phyloP scores from a whole-genome alignment of 148 eudicot species.

The Silene conica region DNA sequence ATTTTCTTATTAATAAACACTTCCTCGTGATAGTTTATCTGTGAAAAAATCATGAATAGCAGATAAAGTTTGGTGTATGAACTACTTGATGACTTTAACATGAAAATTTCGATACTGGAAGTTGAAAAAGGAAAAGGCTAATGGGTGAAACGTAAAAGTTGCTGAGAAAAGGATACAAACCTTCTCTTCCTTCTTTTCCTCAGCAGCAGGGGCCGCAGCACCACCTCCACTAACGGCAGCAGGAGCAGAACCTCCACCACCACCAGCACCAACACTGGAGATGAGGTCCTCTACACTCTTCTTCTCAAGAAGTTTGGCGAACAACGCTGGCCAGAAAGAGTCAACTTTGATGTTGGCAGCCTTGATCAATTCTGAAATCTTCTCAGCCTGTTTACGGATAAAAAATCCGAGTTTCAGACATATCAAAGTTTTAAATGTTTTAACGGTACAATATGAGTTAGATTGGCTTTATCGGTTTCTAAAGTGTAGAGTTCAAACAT shows the following conservation, averaged over 20 bases:
- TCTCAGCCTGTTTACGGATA: constrained; percentile 40
- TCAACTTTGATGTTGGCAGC: constrained; percentile 45
- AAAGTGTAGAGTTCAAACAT: too few relatives aligned
- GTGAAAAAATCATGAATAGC: too few relatives aligned
- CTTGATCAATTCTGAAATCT: constrained; percentile 43
- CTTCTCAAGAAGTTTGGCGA: constrained; percentile 60
- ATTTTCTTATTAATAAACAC: too few relatives aligned
- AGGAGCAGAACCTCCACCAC: constrained; percentile 39
- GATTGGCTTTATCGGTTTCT: too few relatives aligned
- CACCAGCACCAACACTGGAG: constrained; percentile 57
- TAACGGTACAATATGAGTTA: too few relatives aligned
- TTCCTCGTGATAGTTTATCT: too few relatives aligned
- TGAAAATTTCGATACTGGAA: too few relatives aligned
- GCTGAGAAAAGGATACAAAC: constrained; percentile 9
- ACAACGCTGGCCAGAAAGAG: constrained; percentile 64
- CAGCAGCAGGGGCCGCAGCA: constrained; percentile 46
- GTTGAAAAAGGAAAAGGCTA: too few relatives aligned
- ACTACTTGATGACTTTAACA: too few relatives aligned
- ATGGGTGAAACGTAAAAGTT: too few relatives aligned
- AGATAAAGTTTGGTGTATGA: too few relatives aligned
- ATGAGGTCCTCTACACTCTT: constrained; percentile 53
- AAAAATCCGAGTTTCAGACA: not conserved
- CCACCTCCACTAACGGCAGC: constrained; percentile 33
- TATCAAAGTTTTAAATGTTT: too few relatives aligned
- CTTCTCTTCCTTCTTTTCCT: constrained; percentile 52